These are phyloP conservation scores for Crucihimalaya himalaica DNA, from an alignment of 345 rosid genomes.

Conservation along the genomic window DNA sequence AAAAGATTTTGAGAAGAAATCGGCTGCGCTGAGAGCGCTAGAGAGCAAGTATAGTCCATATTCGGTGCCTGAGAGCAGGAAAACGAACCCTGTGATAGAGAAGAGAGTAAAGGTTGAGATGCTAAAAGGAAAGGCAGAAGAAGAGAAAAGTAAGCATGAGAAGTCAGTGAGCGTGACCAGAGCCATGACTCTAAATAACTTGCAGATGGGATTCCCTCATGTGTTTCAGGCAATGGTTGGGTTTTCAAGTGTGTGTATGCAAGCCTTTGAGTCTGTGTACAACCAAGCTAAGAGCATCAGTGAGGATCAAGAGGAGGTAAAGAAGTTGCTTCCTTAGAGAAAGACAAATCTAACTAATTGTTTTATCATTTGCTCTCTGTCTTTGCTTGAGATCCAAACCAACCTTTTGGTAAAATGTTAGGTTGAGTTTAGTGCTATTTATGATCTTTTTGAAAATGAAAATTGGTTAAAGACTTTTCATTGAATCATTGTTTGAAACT, in stretches of 20 bases:
- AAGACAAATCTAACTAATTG: background rate
- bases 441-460: background rate
- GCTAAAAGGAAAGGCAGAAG: constrained; percentile 70
- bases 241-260: constrained; percentile 92
- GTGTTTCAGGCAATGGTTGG: constrained; percentile 92
- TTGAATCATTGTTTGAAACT: background rate
- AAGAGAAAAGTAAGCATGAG: constrained; percentile 80
- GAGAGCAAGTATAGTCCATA: constrained; percentile 77
- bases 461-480: constrained; percentile 8
- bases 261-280: constrained; percentile 80
- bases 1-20: constrained; percentile 70
- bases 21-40: constrained; percentile 60
- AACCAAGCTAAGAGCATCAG: constrained; percentile 59
- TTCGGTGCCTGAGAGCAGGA: constrained; percentile 52
- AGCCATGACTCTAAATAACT: constrained; percentile 79
- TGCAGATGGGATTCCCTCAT: constrained; percentile 93
- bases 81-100: constrained; percentile 65
- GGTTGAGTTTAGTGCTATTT: constrained; percentile 33
- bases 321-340: constrained; percentile 36
- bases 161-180: constrained; percentile 74
- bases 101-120: constrained; percentile 67
- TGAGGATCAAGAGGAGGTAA: constrained; percentile 46
- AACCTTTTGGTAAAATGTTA: constrained; percentile 24
- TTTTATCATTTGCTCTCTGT: constrained; percentile 7
- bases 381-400: constrained; percentile 12